These are phyloP conservation scores for Xylaria sp. DNA, from an alignment of 2,329 filamentous ascomycete genomes.

Conservation along the genomic window DNA sequence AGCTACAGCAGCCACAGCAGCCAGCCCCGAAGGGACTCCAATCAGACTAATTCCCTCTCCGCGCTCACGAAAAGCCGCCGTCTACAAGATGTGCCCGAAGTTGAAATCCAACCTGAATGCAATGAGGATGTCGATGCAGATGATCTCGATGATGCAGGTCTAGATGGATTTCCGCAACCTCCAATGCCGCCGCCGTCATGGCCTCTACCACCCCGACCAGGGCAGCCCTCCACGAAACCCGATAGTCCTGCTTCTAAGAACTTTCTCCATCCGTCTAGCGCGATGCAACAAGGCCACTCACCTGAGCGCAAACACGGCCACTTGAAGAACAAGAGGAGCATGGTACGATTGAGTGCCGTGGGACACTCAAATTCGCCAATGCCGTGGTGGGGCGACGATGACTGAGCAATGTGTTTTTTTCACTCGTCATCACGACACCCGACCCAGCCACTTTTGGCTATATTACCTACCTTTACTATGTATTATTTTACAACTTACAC, in stretches of 20 bases:
- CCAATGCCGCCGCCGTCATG: slow-evolving; percentile 36
- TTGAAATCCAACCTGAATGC: slow-evolving; percentile 24
- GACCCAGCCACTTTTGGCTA: neutral
- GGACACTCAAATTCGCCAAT: slow-evolving; percentile 49
- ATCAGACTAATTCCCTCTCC: slow-evolving; percentile 37
- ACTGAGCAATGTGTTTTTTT: slow-evolving; percentile 38
- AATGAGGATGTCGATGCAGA: slow-evolving; percentile 30
- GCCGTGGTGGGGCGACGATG: slow-evolving; percentile 58
- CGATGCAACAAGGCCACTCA: slow-evolving; percentile 34
- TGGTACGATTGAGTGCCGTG: slow-evolving; percentile 57
- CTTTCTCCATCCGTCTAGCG: slow-evolving; percentile 39
- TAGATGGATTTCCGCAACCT: slow-evolving; percentile 31
- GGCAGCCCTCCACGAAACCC: slow-evolving; percentile 8
- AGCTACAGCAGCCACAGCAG: slow-evolving; percentile 26
- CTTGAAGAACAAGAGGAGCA: slow-evolving; percentile 51
- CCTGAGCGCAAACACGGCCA: slow-evolving; percentile 22
- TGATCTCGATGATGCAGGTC: slow-evolving; percentile 24
- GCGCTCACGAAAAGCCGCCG: slow-evolving; percentile 22
- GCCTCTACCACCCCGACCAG: slow-evolving; percentile 33
- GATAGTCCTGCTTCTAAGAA: slow-evolving; percentile 1
- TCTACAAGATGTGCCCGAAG: slow-evolving; percentile 38
- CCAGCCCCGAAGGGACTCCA: slow-evolving; percentile 38
- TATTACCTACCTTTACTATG: slow-evolving; percentile 18
- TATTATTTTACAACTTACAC: slow-evolving; percentile 8
- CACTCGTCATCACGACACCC: slow-evolving; percentile 4